A percentile compares a stretch with the other conserved stretches of the same genome.
Evolutionary conservation across 768 basidiomycete species (phyloP).

Genomic region (Brasilioporus rufonigricans): DNA sequence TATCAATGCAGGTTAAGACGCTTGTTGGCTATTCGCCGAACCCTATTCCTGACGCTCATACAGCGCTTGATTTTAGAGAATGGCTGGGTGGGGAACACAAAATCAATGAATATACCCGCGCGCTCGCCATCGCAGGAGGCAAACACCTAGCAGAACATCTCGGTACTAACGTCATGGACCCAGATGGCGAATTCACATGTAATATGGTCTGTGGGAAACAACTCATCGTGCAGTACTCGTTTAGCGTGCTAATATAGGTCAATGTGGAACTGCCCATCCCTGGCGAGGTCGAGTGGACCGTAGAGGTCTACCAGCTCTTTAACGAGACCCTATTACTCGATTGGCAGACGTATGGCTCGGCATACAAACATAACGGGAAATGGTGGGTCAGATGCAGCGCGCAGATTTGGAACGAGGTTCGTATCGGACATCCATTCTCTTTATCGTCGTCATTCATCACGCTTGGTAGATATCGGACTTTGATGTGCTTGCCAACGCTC

Average conservation of each 20-base stretch:
- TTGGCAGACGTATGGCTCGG: constrained; percentile 14
- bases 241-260: constrained; percentile 24
- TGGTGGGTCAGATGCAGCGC: constrained; percentile 34
- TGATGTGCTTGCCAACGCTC: constrained; percentile 26
- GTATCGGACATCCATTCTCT: background rate
- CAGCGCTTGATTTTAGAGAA: constrained; percentile 70
- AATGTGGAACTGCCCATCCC: constrained; percentile 41
- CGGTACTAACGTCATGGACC: constrained; percentile 63
- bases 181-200: constrained; percentile 55
- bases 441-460: background rate
- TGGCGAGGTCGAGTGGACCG: constrained; percentile 21
- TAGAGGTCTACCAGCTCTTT: constrained; percentile 15
- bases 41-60: constrained; percentile 3
- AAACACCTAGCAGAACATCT: constrained; percentile 55
- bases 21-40: background rate
- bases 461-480: constrained; percentile 32
- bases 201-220: constrained; percentile 54
- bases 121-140: constrained; percentile 67
- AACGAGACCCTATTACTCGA: constrained; percentile 18
- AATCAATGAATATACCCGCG: constrained; percentile 70
- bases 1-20: constrained; percentile 45
- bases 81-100: constrained; percentile 73
- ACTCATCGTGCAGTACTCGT: background rate
- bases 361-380: constrained; percentile 27
- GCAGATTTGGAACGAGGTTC: constrained; percentile 34